These are phyloP conservation scores for Trichoderma harzianum DNA, from an alignment of 2,329 filamentous ascomycete genomes.

Conservation along the genomic window DNA sequence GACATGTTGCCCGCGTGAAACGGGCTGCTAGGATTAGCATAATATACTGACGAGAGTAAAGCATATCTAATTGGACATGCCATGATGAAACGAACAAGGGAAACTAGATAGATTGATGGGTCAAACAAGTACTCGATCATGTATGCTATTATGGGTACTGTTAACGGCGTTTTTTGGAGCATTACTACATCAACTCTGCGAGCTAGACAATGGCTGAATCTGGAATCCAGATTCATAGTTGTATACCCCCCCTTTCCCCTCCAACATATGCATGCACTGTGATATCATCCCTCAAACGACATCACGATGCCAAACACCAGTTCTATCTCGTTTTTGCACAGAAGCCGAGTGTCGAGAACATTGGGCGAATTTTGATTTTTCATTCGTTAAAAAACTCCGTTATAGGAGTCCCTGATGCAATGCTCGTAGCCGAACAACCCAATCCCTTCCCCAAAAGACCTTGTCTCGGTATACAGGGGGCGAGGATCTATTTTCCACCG, in stretches of 20 bases:
- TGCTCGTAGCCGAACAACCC: slow-evolving; percentile 40
- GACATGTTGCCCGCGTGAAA: slow-evolving; percentile 40
- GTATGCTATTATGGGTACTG: not conserved
- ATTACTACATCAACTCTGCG: slow-evolving; percentile 14
- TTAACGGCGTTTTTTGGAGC: slow-evolving; percentile 17
- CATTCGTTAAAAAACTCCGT: slow-evolving; percentile 39
- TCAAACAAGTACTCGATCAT: slow-evolving; percentile 3
- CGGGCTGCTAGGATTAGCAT: not conserved
- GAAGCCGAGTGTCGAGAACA: slow-evolving; percentile 18
- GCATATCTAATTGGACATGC: not conserved
- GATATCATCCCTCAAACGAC: not conserved
- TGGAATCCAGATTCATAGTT: not conserved
- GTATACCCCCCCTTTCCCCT: not conserved
- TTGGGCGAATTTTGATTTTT: slow-evolving; percentile 39
- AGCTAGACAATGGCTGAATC: slow-evolving; percentile 6
- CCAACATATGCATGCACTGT: not conserved
- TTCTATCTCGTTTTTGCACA: slow-evolving; percentile 4
- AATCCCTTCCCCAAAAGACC: slow-evolving; percentile 25
- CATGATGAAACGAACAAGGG: not conserved
- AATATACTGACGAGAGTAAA: not conserved
- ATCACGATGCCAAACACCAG: not conserved
- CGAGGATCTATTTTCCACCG: slow-evolving; percentile 22
- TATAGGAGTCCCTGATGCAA: slow-evolving; percentile 42
- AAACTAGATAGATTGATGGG: not conserved
- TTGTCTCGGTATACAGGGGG: slow-evolving; percentile 20